phyloP scores from a whole-genome alignment of 2,329 filamentous ascomycete species.

The Xylariaceae sp. region DNA sequence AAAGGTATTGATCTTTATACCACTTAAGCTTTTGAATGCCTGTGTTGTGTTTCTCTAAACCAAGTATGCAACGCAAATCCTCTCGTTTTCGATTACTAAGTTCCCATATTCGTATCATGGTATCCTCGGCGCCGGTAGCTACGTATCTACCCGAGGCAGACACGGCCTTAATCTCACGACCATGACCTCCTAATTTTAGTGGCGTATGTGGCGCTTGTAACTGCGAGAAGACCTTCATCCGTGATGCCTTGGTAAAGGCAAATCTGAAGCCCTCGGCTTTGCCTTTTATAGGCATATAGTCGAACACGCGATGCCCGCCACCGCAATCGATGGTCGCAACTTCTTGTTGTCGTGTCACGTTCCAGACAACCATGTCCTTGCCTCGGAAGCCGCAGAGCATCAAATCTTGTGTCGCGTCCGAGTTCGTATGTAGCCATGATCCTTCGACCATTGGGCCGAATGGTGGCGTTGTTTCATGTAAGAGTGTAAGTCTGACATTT shows the following conservation, averaged over 20 bases:
- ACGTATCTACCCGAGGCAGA: slow-evolving; percentile 49
- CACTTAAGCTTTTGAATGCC: slow-evolving; percentile 84
- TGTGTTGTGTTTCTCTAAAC: slow-evolving; percentile 78
- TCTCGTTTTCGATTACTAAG: slow-evolving; percentile 40
- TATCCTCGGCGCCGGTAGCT: slow-evolving; percentile 77
- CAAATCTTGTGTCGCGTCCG: slow-evolving; percentile 54
- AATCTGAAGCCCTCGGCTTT: slow-evolving; percentile 55
- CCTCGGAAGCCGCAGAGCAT: slow-evolving; percentile 82
- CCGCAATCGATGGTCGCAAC: slow-evolving; percentile 79
- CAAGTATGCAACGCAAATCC: slow-evolving; percentile 59
- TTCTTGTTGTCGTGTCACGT: slow-evolving; percentile 73
- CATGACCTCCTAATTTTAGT: slow-evolving; percentile 77
- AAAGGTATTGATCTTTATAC: slow-evolving; percentile 73
- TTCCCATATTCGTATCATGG: slow-evolving; percentile 73
- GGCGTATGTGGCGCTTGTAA: slow-evolving; percentile 45
- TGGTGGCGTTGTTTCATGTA: slow-evolving; percentile 72
- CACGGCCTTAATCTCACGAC: slow-evolving; percentile 76
- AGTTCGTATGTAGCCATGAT: slow-evolving; percentile 59
- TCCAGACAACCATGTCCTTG: slow-evolving; percentile 81
- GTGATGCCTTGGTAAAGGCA: slow-evolving; percentile 75
- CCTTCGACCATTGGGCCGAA: slow-evolving; percentile 80
- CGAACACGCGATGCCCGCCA: slow-evolving; percentile 81
- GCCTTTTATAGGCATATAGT: slow-evolving; percentile 43
- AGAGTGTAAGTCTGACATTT: slow-evolving; percentile 48
- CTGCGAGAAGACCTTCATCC: slow-evolving; percentile 56